A percentile compares a stretch with the other conserved stretches of the same genome.
Conservation (phyloP, 2,329 filamentous ascomycete genomes). For the Periconia sp. region DNA sequence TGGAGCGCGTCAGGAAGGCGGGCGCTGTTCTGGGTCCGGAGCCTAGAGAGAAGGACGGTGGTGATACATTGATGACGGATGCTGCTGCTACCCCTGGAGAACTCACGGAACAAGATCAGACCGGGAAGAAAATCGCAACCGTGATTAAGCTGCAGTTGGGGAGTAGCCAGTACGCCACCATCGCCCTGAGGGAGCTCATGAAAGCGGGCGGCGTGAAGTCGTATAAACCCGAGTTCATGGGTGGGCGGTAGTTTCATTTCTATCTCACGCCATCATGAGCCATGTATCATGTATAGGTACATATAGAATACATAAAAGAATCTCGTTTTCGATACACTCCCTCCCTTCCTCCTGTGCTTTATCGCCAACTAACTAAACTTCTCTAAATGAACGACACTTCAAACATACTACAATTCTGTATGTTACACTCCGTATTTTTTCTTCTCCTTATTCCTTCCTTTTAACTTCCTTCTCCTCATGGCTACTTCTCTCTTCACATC, state of each 20-base stretch:
- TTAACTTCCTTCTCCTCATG: no score
- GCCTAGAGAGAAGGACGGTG: conserved; percentile 53
- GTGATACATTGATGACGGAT: conserved; percentile 22
- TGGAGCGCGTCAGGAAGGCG: conserved; percentile 64
- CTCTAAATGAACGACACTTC: no score
- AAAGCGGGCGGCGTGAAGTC: conserved; percentile 63
- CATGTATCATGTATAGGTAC: no score
- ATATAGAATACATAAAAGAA: no score
- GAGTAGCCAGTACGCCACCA: conserved; percentile 81
- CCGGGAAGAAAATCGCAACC: conserved; percentile 61
- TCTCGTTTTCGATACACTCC: no score
- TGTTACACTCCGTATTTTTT: no score
- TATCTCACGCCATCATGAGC: no score
- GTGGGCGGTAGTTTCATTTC: conserved; percentile 46
- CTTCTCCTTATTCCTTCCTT: no score
- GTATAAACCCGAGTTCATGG: conserved; percentile 65
- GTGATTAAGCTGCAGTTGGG: conserved; percentile 75
- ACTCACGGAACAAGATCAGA: conserved; percentile 4
- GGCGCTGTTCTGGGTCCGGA: conserved; percentile 8
- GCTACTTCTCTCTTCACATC: no score
- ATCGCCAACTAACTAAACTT: no score
- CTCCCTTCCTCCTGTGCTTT: no score
- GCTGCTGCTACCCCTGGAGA: neutral
- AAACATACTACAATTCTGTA: no score
- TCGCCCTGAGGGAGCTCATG: conserved; percentile 79